Evolutionary conservation across 2,329 filamentous ascomycete genomes (phyloP).

Genomic region (Cyphellophora attinorum): DNA sequence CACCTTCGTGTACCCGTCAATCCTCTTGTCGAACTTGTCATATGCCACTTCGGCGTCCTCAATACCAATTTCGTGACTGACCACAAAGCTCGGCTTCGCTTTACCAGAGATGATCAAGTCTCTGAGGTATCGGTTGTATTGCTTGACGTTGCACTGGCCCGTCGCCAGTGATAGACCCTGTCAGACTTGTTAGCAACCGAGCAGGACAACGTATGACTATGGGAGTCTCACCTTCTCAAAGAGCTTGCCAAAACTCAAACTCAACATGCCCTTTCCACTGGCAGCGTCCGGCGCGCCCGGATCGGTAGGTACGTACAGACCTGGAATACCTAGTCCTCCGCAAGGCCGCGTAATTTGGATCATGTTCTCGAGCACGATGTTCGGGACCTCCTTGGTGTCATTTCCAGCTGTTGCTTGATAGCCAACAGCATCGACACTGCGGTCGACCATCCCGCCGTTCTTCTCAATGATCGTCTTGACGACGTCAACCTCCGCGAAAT

Average conservation of each 20-base stretch:
- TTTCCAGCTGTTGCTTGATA: conserved; percentile 52
- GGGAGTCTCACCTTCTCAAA: conserved; percentile 52
- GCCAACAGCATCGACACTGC: conserved; percentile 56
- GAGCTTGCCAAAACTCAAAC: conserved; percentile 56
- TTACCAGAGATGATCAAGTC: conserved; percentile 56
- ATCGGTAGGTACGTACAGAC: conserved; percentile 39
- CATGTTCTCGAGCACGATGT: conserved; percentile 54
- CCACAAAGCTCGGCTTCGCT: conserved; percentile 58
- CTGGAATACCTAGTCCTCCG: conserved; percentile 53
- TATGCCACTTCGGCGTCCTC: conserved; percentile 54
- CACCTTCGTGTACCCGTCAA: conserved; percentile 60
- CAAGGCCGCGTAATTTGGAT: conserved; percentile 53
- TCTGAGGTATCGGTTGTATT: conserved; percentile 56
- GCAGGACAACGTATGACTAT: not conserved
- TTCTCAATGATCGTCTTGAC: conserved; percentile 51
- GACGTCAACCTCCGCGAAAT: conserved; percentile 51
- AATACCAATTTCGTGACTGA: conserved; percentile 54
- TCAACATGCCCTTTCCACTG: conserved; percentile 53
- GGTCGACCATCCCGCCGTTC: conserved; percentile 54
- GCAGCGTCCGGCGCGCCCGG: conserved; percentile 55
- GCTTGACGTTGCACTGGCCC: conserved; percentile 60
- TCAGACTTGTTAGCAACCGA: conserved; percentile 7
- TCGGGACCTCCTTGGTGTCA: conserved; percentile 51
- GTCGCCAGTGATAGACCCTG: conserved; percentile 51
- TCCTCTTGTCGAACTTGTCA: conserved; percentile 56